Percentiles rank a stretch among this genome's conserved stretches.
Evolutionary conservation across 2,329 filamentous ascomycete genomes (phyloP).

Genomic region (Tolypocladium album): DNA sequence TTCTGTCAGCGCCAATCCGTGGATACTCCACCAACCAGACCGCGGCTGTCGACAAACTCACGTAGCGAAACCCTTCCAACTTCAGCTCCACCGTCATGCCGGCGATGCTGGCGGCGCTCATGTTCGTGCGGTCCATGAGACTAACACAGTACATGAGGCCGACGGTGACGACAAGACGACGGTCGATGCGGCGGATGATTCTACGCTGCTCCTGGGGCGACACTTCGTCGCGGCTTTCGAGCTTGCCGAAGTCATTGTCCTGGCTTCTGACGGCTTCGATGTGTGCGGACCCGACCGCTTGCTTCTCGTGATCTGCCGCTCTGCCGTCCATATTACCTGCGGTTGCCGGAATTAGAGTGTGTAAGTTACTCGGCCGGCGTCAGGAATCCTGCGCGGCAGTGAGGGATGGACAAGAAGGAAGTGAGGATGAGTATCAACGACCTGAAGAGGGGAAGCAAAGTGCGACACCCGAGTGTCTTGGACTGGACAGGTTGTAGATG

Average conservation of each 20-base stretch:
- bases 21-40: neutral
- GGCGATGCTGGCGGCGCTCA: slow-evolving; percentile 63
- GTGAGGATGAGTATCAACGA: neutral
- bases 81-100: slow-evolving; percentile 42
- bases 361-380: neutral
- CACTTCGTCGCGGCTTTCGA: slow-evolving; percentile 33
- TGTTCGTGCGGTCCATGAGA: slow-evolving; percentile 70
- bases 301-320: slow-evolving; percentile 11
- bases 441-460: neutral
- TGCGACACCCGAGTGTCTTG: neutral
- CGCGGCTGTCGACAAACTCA: slow-evolving; percentile 12
- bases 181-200: slow-evolving; percentile 62
- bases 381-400: neutral
- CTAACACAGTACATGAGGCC: slow-evolving; percentile 63
- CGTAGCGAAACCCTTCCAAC: slow-evolving; percentile 35
- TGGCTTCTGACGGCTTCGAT: slow-evolving; percentile 12
- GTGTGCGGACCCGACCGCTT: slow-evolving; percentile 12
- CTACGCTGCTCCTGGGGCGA: slow-evolving; percentile 50
- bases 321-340: slow-evolving; percentile 11
- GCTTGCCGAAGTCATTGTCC: slow-evolving; percentile 20
- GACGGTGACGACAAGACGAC: slow-evolving; percentile 49
- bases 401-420: neutral
- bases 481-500: neutral
- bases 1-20: neutral
- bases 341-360: neutral